Evolutionary conservation across 2,329 filamentous ascomycete species (phyloP).

Genomic region (Colletotrichum sp.): DNA sequence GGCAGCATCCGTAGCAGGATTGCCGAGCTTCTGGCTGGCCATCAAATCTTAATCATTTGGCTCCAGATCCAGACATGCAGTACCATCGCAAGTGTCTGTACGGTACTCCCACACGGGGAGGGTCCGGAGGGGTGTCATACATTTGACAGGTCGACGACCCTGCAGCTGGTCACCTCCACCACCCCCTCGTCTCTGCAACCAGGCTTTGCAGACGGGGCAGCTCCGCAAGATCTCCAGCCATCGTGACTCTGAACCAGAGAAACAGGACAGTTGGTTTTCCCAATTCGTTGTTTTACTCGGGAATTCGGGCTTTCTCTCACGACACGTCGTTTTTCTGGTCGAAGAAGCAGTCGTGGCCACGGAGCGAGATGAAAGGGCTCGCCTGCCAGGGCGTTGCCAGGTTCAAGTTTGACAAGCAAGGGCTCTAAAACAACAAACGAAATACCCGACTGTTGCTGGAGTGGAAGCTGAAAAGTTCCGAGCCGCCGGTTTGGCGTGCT

Average conservation of each 20-base stretch:
- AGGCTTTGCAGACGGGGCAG: background rate
- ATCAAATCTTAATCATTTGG: background rate
- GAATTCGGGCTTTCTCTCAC: background rate
- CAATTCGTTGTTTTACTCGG: background rate
- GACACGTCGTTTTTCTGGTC: background rate
- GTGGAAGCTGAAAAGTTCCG: background rate
- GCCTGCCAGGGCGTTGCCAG: background rate
- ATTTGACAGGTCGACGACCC: slow-evolving; percentile 3
- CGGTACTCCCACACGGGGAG: background rate
- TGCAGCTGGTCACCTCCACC: background rate
- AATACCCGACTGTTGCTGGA: background rate
- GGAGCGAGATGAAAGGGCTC: background rate
- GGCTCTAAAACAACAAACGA: background rate
- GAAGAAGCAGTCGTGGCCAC: background rate
- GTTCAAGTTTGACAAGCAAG: background rate
- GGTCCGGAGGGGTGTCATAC: background rate
- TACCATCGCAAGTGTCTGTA: background rate
- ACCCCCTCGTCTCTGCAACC: background rate
- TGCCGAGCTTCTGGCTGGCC: slow-evolving; percentile 1
- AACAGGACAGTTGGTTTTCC: background rate
- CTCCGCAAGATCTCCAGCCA: background rate
- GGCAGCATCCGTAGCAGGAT: background rate
- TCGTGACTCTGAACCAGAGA: background rate
- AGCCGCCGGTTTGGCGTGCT: background rate
- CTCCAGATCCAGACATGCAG: slow-evolving; percentile 1